Conservation (phyloP, 257 asterid genomes). For the Coffea eugenioides region DNA sequence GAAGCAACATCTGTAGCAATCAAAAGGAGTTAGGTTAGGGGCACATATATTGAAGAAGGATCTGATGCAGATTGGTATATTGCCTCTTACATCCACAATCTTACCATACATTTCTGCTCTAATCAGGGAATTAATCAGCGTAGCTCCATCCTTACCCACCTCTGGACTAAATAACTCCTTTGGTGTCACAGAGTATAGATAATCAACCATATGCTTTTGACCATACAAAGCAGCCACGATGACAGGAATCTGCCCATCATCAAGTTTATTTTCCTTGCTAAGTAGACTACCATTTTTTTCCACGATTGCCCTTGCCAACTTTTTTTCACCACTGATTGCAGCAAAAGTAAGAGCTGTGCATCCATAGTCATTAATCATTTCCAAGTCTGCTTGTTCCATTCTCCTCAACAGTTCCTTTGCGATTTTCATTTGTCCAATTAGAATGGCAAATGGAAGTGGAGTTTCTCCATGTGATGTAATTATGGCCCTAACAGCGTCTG, state of each 20-base stretch:
- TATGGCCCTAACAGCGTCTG: constrained; percentile 26
- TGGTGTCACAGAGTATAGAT: constrained; percentile 32
- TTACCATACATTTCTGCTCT: constrained; percentile 38
- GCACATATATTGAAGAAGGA: no score
- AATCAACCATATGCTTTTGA: constrained; percentile 32
- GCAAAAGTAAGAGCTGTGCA: constrained; percentile 38
- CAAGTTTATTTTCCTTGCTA: constrained; percentile 21
- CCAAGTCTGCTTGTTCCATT: constrained; percentile 30
- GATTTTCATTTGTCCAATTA: constrained; percentile 29
- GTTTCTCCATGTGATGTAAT: constrained; percentile 38
- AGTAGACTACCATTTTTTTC: constrained; percentile 21
- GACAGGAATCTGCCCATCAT: constrained; percentile 50
- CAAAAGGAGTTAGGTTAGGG: not conserved
- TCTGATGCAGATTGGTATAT: no score
- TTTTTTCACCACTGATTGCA: constrained; percentile 30
- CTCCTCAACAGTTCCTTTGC: constrained; percentile 23
- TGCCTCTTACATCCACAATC: not conserved
- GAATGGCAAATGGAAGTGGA: constrained; percentile 41
- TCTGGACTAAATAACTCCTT: not conserved
- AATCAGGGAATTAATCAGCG: constrained; percentile 32
- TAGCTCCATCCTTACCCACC: constrained; percentile 26
- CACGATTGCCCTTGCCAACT: constrained; percentile 32
- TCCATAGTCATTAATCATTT: constrained; percentile 32
- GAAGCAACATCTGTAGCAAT: constrained; percentile 33
- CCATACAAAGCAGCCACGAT: constrained; percentile 43